Evolutionary conservation across 306 rosid species (phyloP).

Genomic region (Ziziphus jujuba): DNA sequence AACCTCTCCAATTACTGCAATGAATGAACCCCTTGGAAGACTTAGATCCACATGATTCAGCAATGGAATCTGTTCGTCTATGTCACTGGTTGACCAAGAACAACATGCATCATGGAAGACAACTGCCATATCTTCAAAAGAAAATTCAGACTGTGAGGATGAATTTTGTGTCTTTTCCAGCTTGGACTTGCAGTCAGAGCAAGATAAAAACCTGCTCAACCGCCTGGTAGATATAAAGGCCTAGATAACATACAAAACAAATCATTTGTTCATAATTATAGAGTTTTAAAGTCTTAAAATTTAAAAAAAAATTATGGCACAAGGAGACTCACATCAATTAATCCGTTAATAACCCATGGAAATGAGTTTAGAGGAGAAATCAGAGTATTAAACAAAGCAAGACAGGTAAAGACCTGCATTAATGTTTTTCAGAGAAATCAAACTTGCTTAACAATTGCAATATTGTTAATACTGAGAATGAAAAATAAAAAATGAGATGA

Average conservation of each 20-base stretch:
- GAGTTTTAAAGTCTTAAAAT: neutral
- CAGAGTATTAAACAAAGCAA: slow-evolving; percentile 88
- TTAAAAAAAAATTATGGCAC: slow-evolving; percentile 14
- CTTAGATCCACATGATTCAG: slow-evolving; percentile 62
- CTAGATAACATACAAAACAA: slow-evolving; percentile 38
- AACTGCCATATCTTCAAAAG: slow-evolving; percentile 51
- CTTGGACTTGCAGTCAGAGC: slow-evolving; percentile 50
- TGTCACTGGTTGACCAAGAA: slow-evolving; percentile 80
- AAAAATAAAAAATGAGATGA: slow-evolving; percentile 3
- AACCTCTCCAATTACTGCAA: slow-evolving; percentile 91
- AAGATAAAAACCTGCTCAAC: slow-evolving; percentile 78
- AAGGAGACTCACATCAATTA: slow-evolving; percentile 79
- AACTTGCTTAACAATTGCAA: slow-evolving; percentile 18
- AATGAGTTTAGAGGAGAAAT: slow-evolving; percentile 94
- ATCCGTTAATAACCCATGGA: slow-evolving; percentile 98
- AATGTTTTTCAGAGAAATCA: slow-evolving; percentile 26
- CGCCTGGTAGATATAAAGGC: slow-evolving; percentile 76
- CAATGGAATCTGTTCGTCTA: slow-evolving; percentile 47
- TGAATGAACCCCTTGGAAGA: slow-evolving; percentile 69
- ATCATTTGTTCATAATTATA: neutral
- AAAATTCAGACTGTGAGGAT: slow-evolving; percentile 37
- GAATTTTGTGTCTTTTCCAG: slow-evolving; percentile 37
- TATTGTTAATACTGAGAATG: neutral
- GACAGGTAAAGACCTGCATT: slow-evolving; percentile 96
- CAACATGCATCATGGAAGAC: slow-evolving; percentile 61